Percentiles rank a stretch among this genome's conserved stretches.
phyloP scores from a whole-genome alignment of 352 stramenopile genomes.

The Globisporangium carolinianum region DNA sequence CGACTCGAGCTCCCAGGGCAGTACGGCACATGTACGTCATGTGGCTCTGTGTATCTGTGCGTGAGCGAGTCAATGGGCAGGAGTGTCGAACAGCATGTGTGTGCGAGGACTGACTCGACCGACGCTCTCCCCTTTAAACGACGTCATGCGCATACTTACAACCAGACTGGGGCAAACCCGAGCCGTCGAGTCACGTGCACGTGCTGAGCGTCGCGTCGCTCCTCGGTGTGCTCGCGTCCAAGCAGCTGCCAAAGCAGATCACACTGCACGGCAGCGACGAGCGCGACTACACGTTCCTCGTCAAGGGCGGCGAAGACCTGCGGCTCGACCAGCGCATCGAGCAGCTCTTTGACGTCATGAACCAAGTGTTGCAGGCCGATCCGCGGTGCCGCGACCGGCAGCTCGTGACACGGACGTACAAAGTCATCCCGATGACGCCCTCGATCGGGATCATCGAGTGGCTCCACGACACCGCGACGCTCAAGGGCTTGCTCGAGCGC shows the following conservation, averaged over 20 bases:
- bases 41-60: not conserved
- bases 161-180: conserved; percentile 65
- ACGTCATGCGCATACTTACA: too few relatives aligned
- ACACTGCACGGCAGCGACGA: conserved; percentile 79
- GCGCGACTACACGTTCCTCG: conserved; percentile 77
- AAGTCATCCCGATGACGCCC: conserved; percentile 83
- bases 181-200: conserved; percentile 48
- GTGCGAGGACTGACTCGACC: too few relatives aligned
- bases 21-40: conserved; percentile 56
- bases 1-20: conserved; percentile 74
- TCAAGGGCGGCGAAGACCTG: conserved; percentile 90
- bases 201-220: conserved; percentile 74
- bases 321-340: conserved; percentile 90
- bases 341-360: conserved; percentile 90
- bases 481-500: conserved; percentile 75
- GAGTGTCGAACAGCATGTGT: too few relatives aligned
- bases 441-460: conserved; percentile 84
- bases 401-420: conserved; percentile 72
- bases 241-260: conserved; percentile 80
- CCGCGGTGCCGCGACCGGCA: conserved; percentile 54
- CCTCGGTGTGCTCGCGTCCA: conserved; percentile 77
- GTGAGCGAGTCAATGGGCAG: too few relatives aligned
- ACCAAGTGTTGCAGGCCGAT: conserved; percentile 71
- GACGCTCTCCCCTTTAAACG: too few relatives aligned
- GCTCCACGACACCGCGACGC: conserved; percentile 62